These are phyloP conservation scores for Nannochloropsis granulata DNA, from an alignment of 108 stramenopile genomes.

Conservation along the genomic window DNA sequence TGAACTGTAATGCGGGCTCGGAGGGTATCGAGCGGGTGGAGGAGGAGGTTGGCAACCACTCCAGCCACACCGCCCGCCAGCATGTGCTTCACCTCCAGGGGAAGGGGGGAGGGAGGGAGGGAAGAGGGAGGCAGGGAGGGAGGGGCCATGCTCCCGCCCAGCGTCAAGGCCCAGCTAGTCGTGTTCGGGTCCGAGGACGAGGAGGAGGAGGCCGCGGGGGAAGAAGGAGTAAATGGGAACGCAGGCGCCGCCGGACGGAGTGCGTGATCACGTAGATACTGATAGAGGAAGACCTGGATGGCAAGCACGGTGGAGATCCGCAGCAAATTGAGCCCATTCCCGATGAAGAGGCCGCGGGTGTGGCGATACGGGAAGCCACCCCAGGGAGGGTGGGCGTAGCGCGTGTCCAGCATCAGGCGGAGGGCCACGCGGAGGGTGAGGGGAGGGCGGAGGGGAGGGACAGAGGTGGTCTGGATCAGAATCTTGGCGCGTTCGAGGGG, in stretches of 20 bases:
- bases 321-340: not conserved
- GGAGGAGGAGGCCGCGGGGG: not conserved
- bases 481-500: not conserved
- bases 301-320: not conserved
- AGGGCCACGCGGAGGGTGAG: not conserved
- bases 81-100: not conserved
- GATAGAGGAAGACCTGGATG: not conserved
- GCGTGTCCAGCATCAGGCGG: not conserved
- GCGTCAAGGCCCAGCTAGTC: not conserved
- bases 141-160: not conserved
- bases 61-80: not conserved
- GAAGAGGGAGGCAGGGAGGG: not conserved
- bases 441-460: not conserved
- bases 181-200: not conserved
- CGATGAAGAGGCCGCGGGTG: not conserved
- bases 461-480: not conserved
- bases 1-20: not conserved
- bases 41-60: not conserved
- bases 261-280: not conserved
- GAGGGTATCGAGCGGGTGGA: not conserved
- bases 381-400: not conserved
- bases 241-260: not conserved
- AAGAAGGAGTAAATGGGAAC: not conserved
- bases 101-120: not conserved
- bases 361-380: not conserved